These are phyloP conservation scores for Macrolepiota albuminosa DNA, from an alignment of 768 basidiomycete genomes.

Conservation along the genomic window DNA sequence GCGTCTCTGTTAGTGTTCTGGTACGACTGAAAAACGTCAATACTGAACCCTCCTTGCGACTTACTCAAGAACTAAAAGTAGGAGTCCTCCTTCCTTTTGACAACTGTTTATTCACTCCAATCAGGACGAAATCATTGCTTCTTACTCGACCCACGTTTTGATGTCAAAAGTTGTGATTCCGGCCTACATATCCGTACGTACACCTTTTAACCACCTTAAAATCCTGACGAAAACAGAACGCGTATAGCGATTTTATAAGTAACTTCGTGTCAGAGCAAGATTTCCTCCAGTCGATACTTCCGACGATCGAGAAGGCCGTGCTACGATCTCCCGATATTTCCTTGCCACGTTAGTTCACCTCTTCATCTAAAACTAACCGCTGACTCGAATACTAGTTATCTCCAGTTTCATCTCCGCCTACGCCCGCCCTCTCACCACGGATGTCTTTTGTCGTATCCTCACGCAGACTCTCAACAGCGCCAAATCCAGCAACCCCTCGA, in stretches of 20 bases:
- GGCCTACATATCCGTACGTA: slow-evolving; percentile 51
- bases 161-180: slow-evolving; percentile 64
- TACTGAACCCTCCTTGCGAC: slow-evolving; percentile 34
- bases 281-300: slow-evolving; percentile 51
- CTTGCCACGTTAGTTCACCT: slow-evolving; percentile 45
- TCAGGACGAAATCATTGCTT: slow-evolving; percentile 52
- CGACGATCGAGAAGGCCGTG: slow-evolving; percentile 74
- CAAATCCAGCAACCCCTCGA: slow-evolving; percentile 66
- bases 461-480: slow-evolving; percentile 58
- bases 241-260: slow-evolving; percentile 58
- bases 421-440: slow-evolving; percentile 40
- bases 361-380: background rate
- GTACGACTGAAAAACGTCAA: slow-evolving; percentile 59
- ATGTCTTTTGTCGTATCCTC: slow-evolving; percentile 50
- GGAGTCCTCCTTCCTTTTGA: background rate
- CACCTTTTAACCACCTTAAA: background rate
- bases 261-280: slow-evolving; percentile 47
- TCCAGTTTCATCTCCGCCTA: slow-evolving; percentile 55
- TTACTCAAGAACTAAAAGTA: slow-evolving; percentile 47
- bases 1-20: slow-evolving; percentile 66
- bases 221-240: slow-evolving; percentile 29
- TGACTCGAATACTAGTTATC: slow-evolving; percentile 36
- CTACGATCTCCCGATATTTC: slow-evolving; percentile 79
- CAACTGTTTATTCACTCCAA: background rate
- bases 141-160: slow-evolving; percentile 59